Evolutionary conservation across 2,329 filamentous ascomycete genomes (phyloP), one percentile per base, ranked within the genome.

Genomic region (Alternaria metachromatica): DNA sequence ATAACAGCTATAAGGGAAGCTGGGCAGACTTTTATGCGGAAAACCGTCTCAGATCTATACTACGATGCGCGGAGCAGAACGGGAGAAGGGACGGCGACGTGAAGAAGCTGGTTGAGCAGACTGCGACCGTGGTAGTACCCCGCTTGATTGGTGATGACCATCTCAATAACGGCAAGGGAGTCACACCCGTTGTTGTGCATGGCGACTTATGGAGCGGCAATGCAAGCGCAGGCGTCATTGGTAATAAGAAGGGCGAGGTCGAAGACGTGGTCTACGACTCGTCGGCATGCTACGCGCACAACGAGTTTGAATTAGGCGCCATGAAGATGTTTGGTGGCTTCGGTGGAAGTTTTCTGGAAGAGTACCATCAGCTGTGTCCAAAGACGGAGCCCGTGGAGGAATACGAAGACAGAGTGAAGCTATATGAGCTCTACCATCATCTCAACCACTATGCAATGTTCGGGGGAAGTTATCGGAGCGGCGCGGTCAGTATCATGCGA

Each of bases 281-380:
- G 0, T 91, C 90, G 3, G 87, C 89, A 45, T 92, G 91, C 67
- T 97, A 96, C 75, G 93, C 90, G 2, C 94, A 97, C 77, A 91
- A 87, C 2, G 95, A 98, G 82, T 97, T 90, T 79, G 95, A 97
- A 70, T 82, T 97, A 56, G 95, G 95, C 1, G 97, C 97, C 69
- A 97, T 97, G 94, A 88, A 87, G 55, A 97, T 97, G 94, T 98
- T 97, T 85, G 94, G 94, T 0, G 95, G 95, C 0, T 97, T 96
- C 79, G 89, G 89, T 1, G 72, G 79, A 0, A 79, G 75, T 1
- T 97, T 97, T 73, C 89, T 92, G 84, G 85, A 85, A 30, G 92
- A 96, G 76, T 98, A 97, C 77, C 88, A 92, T 77, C 78, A 83
- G 43, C 75, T 93, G 23, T 89, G 94, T 50, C 91, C 91, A 0